A percentile compares a stretch with the other conserved stretches of the same genome.
Conservation (phyloP, 805 yeast species). For the Candida sonorensis region DNA sequence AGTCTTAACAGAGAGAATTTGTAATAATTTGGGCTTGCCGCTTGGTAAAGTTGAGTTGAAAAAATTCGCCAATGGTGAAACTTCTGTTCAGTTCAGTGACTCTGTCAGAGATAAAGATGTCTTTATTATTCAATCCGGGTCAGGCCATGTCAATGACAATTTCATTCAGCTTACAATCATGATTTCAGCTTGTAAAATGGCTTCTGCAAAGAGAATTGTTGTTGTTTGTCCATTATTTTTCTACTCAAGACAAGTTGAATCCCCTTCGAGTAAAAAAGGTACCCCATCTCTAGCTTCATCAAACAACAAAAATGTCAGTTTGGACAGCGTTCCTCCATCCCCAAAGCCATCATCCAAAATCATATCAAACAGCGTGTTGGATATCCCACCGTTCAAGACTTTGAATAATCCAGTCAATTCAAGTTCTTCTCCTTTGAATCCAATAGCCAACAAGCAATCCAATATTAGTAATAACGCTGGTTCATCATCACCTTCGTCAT, state of each 20-base stretch:
- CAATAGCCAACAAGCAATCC: constrained; percentile 2
- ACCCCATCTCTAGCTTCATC: constrained; percentile 47
- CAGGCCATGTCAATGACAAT: constrained; percentile 83
- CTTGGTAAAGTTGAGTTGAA: constrained; percentile 59
- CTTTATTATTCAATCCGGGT: constrained; percentile 79
- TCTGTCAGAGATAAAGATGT: constrained; percentile 96
- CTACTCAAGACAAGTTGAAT: constrained; percentile 92
- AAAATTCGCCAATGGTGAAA: constrained; percentile 87
- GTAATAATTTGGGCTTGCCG: constrained; percentile 68
- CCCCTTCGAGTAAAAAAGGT: constrained; percentile 73
- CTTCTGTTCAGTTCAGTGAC: constrained; percentile 76
- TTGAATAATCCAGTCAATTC: constrained; percentile 2
- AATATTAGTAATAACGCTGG: too few relatives aligned
- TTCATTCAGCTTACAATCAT: constrained; percentile 77
- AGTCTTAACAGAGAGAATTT: constrained; percentile 63
- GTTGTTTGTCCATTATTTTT: constrained; percentile 93
- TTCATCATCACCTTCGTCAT: too few relatives aligned
- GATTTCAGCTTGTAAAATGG: constrained; percentile 89
- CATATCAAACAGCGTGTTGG: too few relatives aligned
- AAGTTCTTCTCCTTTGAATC: constrained; percentile 8
- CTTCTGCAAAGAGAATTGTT: constrained; percentile 82
- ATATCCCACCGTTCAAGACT: too few relatives aligned
- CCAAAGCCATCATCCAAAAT: constrained; percentile 34
- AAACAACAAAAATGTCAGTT: constrained; percentile 7
- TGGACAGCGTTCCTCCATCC: constrained; percentile 41